These are phyloP conservation scores for Ogataea minuta DNA, from an alignment of 805 yeast genomes.

Conservation along the genomic window DNA sequence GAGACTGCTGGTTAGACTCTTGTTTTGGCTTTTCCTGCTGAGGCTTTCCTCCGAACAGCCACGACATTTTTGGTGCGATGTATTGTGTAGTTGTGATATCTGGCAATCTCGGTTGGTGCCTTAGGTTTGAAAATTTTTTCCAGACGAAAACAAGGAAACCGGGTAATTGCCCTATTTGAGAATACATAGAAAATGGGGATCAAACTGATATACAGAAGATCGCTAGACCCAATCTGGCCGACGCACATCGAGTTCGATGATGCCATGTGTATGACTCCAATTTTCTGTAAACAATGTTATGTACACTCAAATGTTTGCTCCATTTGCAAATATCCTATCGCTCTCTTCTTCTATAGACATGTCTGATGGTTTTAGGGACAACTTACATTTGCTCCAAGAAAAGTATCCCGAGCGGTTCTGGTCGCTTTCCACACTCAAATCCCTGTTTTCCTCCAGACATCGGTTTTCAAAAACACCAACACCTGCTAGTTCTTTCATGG, in stretches of 20 bases:
- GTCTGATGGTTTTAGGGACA: too few relatives aligned
- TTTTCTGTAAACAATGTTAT: too few relatives aligned
- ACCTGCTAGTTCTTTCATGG: background rate
- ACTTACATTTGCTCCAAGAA: too few relatives aligned
- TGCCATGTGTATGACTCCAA: too few relatives aligned
- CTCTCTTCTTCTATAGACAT: too few relatives aligned
- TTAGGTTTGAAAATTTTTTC: slow-evolving; percentile 6
- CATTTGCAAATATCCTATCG: too few relatives aligned
- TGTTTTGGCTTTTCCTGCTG: slow-evolving; percentile 11
- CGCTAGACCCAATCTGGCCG: too few relatives aligned
- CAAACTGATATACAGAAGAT: background rate
- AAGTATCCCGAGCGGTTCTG: too few relatives aligned
- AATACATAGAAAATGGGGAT: slow-evolving; percentile 9
- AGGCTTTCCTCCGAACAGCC: slow-evolving; percentile 46
- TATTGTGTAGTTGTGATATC: background rate
- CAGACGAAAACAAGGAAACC: background rate
- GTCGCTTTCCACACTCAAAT: too few relatives aligned
- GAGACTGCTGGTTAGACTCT: slow-evolving; percentile 11
- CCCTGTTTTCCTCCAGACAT: too few relatives aligned
- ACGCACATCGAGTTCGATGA: too few relatives aligned
- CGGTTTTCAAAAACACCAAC: background rate
- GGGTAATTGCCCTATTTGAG: slow-evolving; percentile 9
- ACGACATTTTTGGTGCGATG: slow-evolving; percentile 37
- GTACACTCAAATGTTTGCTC: too few relatives aligned
- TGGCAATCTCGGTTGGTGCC: slow-evolving; percentile 6